Evolutionary conservation across 1,139 yeast genomes (phyloP).

Genomic region (Geotrichum reessii): DNA sequence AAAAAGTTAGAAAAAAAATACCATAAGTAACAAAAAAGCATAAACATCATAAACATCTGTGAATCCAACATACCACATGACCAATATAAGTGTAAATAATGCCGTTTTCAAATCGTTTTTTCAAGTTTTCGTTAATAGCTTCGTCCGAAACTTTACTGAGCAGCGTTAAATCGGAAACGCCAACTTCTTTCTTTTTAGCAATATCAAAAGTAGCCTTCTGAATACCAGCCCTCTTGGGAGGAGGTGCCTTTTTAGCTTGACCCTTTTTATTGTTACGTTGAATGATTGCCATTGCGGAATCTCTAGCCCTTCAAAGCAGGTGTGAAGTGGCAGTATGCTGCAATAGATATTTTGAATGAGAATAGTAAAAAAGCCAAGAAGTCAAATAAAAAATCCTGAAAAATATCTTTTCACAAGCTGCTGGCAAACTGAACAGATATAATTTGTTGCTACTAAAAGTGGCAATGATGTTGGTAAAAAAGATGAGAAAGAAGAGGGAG

Average conservation of each 20-base stretch:
- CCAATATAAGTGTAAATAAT: slow-evolving; percentile 59
- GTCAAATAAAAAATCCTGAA: neutral
- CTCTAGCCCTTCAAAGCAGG: neutral
- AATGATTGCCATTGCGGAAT: slow-evolving; percentile 57
- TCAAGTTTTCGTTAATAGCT: slow-evolving; percentile 84
- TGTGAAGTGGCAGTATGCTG: neutral
- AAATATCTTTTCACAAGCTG: neutral
- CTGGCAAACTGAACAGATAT: neutral
- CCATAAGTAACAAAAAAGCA: neutral
- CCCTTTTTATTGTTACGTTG: slow-evolving; percentile 69
- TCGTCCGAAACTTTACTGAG: slow-evolving; percentile 86
- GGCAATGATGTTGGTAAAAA: neutral
- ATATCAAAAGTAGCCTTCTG: slow-evolving; percentile 90
- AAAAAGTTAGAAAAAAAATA: neutral
- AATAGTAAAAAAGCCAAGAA: neutral
- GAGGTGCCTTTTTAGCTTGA: slow-evolving; percentile 44
- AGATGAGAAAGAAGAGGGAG: neutral
- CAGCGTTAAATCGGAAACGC: slow-evolving; percentile 90
- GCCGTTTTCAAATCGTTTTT: slow-evolving; percentile 82
- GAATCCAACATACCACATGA: slow-evolving; percentile 31
- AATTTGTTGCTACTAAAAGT: neutral
- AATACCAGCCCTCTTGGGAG: slow-evolving; percentile 51
- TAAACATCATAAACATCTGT: neutral
- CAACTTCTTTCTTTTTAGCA: slow-evolving; percentile 89
- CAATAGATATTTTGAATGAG: neutral